Evolutionary conservation across 768 basidiomycete species (phyloP).

Genomic region (Amanita brunnescens): DNA sequence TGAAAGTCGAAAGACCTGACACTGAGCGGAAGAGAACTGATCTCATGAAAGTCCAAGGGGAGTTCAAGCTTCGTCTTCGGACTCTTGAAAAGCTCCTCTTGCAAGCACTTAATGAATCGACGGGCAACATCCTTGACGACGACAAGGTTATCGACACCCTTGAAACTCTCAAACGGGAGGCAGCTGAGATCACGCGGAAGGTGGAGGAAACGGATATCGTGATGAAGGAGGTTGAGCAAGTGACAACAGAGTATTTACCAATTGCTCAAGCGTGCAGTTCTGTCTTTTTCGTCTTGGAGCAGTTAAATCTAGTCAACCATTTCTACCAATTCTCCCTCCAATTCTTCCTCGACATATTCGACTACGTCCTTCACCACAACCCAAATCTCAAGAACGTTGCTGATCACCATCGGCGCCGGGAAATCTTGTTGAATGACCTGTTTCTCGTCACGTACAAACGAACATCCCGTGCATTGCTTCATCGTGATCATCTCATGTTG

Average conservation of each 20-base stretch:
- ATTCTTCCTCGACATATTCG: conserved; percentile 98
- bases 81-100: conserved; percentile 89
- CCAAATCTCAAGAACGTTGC: conserved; percentile 77
- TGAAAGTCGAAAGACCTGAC: conserved; percentile 95
- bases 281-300: conserved; percentile 95
- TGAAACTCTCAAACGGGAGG: conserved; percentile 92
- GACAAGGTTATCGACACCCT: conserved; percentile 97
- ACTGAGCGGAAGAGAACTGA: conserved; percentile 94
- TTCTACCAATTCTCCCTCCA: conserved; percentile 98
- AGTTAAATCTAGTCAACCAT: conserved; percentile 88
- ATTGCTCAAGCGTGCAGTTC: conserved; percentile 94
- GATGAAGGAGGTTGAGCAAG: conserved; percentile 94
- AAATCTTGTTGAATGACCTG: conserved; percentile 78
- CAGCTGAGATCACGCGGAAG: conserved; percentile 90
- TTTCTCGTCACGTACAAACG: conserved; percentile 85
- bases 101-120: conserved; percentile 93
- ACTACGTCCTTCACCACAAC: conserved; percentile 87
- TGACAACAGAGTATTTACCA: conserved; percentile 90
- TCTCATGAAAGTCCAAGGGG: conserved; percentile 96
- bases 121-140: conserved; percentile 95
- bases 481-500: conserved; percentile 86
- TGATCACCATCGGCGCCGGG: conserved; percentile 64
- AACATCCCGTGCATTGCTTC: conserved; percentile 83
- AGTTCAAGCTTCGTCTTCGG: conserved; percentile 88
- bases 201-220: conserved; percentile 94